A percentile compares a stretch with the other conserved stretches of the same genome.
phyloP scores from a whole-genome alignment of 2,329 filamentous ascomycete species.

The Colletotrichum euphorbiae region DNA sequence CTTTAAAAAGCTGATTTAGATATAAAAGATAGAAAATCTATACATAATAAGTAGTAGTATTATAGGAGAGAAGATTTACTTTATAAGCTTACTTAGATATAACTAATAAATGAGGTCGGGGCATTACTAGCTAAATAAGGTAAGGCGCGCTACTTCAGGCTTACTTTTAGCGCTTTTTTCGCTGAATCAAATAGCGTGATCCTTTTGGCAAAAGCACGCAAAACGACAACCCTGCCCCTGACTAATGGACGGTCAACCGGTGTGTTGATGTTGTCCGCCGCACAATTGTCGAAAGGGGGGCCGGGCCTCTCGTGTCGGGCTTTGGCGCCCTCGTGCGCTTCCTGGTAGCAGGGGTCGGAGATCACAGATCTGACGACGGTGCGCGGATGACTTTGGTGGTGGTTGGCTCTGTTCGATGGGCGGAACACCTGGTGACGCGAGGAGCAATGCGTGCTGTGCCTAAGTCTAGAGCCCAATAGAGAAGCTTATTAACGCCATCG shows the following conservation, averaged over 20 bases:
- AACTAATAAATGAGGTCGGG: too few species aligned
- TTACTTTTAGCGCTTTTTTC: too few species aligned
- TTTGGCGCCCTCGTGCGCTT: conserved; percentile 14
- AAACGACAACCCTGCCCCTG: too few species aligned
- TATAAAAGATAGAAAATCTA: too few species aligned
- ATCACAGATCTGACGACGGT: conserved; percentile 19
- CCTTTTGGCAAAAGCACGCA: too few species aligned
- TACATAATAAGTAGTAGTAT: too few species aligned
- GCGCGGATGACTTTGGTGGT: conserved; percentile 2
- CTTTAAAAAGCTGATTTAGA: too few species aligned
- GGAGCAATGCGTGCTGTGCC: conserved; percentile 3
- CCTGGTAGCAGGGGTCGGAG: conserved; percentile 17
- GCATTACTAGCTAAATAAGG: too few species aligned
- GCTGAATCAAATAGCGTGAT: too few species aligned
- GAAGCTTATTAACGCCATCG: not conserved
- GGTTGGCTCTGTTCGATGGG: not conserved
- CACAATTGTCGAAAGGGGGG: not conserved
- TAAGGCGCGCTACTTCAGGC: too few species aligned
- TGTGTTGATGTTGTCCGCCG: not conserved
- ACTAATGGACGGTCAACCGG: conserved; percentile 25
- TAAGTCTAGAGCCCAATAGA: conserved; percentile 5
- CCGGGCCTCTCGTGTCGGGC: conserved; percentile 3
- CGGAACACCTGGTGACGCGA: conserved; percentile 1
- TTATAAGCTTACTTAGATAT: too few species aligned
- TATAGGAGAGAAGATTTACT: too few species aligned